Evolutionary conservation across 768 basidiomycete species (phyloP).

Genomic region (Xerocomellus intermedius): DNA sequence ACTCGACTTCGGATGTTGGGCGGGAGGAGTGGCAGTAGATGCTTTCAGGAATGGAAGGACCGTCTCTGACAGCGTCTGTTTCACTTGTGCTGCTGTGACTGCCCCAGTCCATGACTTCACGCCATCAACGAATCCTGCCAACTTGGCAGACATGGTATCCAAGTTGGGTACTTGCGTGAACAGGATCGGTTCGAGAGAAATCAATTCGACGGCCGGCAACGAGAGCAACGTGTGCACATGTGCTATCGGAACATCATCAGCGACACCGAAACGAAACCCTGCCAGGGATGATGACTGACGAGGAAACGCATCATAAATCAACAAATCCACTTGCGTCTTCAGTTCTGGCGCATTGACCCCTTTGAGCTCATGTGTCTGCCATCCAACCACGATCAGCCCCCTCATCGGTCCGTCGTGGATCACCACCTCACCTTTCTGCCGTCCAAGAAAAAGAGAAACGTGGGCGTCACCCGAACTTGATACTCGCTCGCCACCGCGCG

Average conservation of each 20-base stretch:
- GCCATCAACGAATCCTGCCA: slow-evolving; percentile 59
- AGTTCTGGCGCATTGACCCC: slow-evolving; percentile 72
- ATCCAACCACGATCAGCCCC: background rate
- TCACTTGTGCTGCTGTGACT: slow-evolving; percentile 38
- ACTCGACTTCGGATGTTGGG: slow-evolving; percentile 33
- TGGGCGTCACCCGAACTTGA: slow-evolving; percentile 77
- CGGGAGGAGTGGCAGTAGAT: slow-evolving; percentile 36
- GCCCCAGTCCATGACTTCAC: slow-evolving; percentile 36
- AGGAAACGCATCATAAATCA: slow-evolving; percentile 76
- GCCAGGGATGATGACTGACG: slow-evolving; percentile 47
- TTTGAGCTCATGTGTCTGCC: slow-evolving; percentile 65
- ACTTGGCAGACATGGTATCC: slow-evolving; percentile 60
- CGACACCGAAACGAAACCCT: background rate
- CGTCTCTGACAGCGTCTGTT: slow-evolving; percentile 44
- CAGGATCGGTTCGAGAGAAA: slow-evolving; percentile 74
- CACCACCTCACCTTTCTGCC: slow-evolving; percentile 58
- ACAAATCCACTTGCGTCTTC: slow-evolving; percentile 66
- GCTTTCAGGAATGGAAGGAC: slow-evolving; percentile 67
- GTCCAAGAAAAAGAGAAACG: slow-evolving; percentile 84
- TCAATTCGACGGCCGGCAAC: slow-evolving; percentile 56
- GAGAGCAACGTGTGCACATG: slow-evolving; percentile 69
- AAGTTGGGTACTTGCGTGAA: slow-evolving; percentile 70
- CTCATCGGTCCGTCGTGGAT: slow-evolving; percentile 3
- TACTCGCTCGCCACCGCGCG: slow-evolving; percentile 57
- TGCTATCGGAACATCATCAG: slow-evolving; percentile 41